Conservation (phyloP, 2,329 filamentous ascomycete species). For the Aspergillus alliaceus region DNA sequence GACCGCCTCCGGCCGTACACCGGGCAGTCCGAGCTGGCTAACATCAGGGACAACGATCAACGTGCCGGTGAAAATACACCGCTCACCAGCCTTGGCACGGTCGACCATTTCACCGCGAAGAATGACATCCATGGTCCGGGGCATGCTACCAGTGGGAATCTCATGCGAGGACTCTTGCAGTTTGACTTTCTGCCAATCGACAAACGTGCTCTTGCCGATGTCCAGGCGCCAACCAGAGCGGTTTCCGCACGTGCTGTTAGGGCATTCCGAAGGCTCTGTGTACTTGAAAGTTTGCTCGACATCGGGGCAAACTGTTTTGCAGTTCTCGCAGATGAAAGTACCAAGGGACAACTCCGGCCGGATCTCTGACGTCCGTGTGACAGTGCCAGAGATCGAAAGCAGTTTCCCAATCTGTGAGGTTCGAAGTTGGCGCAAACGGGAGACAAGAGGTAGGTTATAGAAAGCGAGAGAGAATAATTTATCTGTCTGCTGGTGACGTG, state of each 20-base stretch:
- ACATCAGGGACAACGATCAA: conserved; percentile 96
- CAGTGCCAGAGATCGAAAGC: conserved; percentile 93
- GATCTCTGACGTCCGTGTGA: conserved; percentile 95
- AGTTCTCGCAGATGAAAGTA: conserved; percentile 88
- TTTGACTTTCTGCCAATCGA: conserved; percentile 98
- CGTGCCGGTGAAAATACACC: conserved; percentile 95
- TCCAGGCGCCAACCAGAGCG: conserved; percentile 94
- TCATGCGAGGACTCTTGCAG: conserved; percentile 98
- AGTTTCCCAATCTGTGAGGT: conserved; percentile 90
- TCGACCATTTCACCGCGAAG: conserved; percentile 96
- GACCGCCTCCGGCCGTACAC: conserved; percentile 76
- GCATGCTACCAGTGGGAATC: conserved; percentile 98
- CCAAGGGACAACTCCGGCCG: conserved; percentile 88
- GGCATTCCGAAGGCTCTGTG: conserved; percentile 94
- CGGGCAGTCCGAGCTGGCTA: conserved; percentile 88
- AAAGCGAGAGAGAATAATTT: conserved; percentile 92
- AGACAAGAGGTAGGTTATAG: conserved; percentile 87
- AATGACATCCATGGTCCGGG: conserved; percentile 95
- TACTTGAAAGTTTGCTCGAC: conserved; percentile 98
- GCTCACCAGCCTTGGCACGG: conserved; percentile 93
- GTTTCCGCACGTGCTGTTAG: conserved; percentile 84
- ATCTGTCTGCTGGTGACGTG: conserved; percentile 91
- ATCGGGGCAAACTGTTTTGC: conserved; percentile 80
- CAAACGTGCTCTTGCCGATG: conserved; percentile 93
- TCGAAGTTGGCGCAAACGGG: conserved; percentile 78